phyloP scores from a whole-genome alignment of 169 alveolate species.

The Eimeria necatrix region DNA sequence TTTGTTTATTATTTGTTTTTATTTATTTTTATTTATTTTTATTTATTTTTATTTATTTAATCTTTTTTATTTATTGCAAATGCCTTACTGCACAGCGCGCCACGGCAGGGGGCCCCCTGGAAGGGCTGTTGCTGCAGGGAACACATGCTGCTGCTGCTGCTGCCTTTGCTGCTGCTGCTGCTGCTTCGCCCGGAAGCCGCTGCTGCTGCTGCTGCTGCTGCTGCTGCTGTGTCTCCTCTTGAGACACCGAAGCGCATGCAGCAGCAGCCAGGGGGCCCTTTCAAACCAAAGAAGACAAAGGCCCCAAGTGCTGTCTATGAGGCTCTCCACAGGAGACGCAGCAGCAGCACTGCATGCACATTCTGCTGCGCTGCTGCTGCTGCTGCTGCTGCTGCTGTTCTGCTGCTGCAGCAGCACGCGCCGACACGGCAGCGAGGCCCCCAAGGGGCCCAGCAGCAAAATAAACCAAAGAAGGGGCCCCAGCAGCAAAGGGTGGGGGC shows the following conservation, averaged over 20 bases:
- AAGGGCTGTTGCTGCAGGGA: neutral
- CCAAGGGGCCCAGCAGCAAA: neutral
- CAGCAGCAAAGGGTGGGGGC: slow-evolving; percentile 13
- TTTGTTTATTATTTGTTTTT: neutral
- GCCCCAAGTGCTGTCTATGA: neutral
- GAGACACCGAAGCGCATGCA: slow-evolving; percentile 31
- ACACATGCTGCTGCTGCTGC: slow-evolving; percentile 10
- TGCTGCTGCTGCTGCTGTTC: slow-evolving; percentile 5
- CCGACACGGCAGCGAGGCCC: neutral
- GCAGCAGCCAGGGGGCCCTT: slow-evolving; percentile 18
- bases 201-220: slow-evolving; percentile 26
- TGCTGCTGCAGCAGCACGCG: neutral
- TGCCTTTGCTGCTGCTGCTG: neutral
- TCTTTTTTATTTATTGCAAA: too few relatives aligned
- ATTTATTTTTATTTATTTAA: too few relatives aligned
- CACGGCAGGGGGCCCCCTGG: slow-evolving; percentile 14
- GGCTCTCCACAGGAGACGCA: slow-evolving; percentile 5
- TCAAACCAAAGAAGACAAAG: neutral
- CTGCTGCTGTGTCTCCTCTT: neutral
- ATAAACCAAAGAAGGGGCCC: neutral
- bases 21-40: too few relatives aligned
- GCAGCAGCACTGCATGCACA: neutral
- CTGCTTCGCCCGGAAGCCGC: neutral
- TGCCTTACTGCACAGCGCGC: neutral
- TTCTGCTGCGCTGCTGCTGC: neutral